phyloP scores from a whole-genome alignment of 805 yeast genomes.

The Wickerhamiella spandovensis region DNA sequence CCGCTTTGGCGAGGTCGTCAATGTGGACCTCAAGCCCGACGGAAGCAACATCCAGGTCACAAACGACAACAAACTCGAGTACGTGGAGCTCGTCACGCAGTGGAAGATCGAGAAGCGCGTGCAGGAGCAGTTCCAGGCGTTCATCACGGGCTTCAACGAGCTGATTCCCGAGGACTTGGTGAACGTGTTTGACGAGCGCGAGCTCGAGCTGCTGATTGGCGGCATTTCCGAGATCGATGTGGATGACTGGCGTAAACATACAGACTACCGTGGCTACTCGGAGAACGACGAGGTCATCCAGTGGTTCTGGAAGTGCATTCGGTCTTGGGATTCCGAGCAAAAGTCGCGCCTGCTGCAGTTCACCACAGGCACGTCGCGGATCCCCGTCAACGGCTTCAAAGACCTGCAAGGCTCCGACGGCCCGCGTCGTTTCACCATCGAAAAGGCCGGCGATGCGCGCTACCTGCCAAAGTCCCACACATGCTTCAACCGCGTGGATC shows the following conservation, averaged over 20 bases:
- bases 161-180: slow-evolving; percentile 93
- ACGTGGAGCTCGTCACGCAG: slow-evolving; percentile 86
- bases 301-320: slow-evolving; percentile 96
- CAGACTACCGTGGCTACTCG: slow-evolving; percentile 96
- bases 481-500: slow-evolving; percentile 96
- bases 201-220: slow-evolving; percentile 89
- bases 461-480: slow-evolving; percentile 96
- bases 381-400: slow-evolving; percentile 97
- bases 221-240: slow-evolving; percentile 97
- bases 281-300: slow-evolving; percentile 92
- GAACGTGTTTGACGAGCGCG: slow-evolving; percentile 95
- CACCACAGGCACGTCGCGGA: slow-evolving; percentile 97
- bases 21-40: slow-evolving; percentile 77
- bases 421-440: slow-evolving; percentile 97
- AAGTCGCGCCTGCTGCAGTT: slow-evolving; percentile 90
- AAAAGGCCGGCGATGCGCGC: slow-evolving; percentile 87
- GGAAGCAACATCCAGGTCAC: slow-evolving; percentile 87
- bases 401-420: slow-evolving; percentile 99
- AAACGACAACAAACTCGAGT: slow-evolving; percentile 88
- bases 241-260: slow-evolving; percentile 98
- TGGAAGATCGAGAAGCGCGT: slow-evolving; percentile 92
- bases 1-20: slow-evolving; percentile 83
- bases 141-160: slow-evolving; percentile 94
- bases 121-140: slow-evolving; percentile 91
- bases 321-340: slow-evolving; percentile 93